A percentile compares a stretch with the other conserved stretches of the same genome.
Conservation (phyloP, 371 early-diverging fungal species). For the Thermomucor indicae-seudaticae region DNA sequence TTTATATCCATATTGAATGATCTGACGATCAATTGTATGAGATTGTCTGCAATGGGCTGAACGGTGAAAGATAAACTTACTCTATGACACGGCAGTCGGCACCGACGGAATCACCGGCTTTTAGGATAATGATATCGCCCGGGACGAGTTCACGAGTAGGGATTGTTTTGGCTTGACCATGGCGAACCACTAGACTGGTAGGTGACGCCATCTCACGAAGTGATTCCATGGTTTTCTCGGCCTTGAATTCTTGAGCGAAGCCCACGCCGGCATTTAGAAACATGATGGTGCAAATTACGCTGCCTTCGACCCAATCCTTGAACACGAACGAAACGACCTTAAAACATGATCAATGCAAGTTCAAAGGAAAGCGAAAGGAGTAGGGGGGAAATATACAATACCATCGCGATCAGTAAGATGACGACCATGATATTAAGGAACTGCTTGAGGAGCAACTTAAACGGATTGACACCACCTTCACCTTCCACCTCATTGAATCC, state of each 20-base stretch:
- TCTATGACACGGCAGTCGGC: slow-evolving; percentile 89
- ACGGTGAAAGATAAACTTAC: slow-evolving; percentile 22
- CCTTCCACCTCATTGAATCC: slow-evolving; percentile 74
- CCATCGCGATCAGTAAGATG: slow-evolving; percentile 73
- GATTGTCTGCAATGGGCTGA: too few species aligned
- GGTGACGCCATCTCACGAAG: slow-evolving; percentile 75
- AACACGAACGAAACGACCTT: slow-evolving; percentile 57
- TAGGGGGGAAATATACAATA: slow-evolving; percentile 14
- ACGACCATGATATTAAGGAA: slow-evolving; percentile 82
- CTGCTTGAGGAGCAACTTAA: slow-evolving; percentile 71
- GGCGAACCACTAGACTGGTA: slow-evolving; percentile 74
- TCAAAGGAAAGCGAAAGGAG: too few species aligned
- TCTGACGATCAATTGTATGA: background rate
- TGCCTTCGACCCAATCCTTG: slow-evolving; percentile 65
- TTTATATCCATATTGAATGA: slow-evolving; percentile 82
- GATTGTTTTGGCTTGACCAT: slow-evolving; percentile 66
- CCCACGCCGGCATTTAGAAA: slow-evolving; percentile 79
- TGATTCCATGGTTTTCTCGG: slow-evolving; percentile 87
- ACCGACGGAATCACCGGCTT: slow-evolving; percentile 87
- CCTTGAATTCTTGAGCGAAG: slow-evolving; percentile 83
- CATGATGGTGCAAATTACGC: slow-evolving; percentile 73
- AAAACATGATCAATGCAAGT: too few species aligned
- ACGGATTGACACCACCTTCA: slow-evolving; percentile 61
- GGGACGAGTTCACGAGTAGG: slow-evolving; percentile 78
- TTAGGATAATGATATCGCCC: slow-evolving; percentile 87